Base-by-base conservation (phyloP, 2,329 filamentous ascomycete species). In the Colletotrichum kahawae region DNA sequence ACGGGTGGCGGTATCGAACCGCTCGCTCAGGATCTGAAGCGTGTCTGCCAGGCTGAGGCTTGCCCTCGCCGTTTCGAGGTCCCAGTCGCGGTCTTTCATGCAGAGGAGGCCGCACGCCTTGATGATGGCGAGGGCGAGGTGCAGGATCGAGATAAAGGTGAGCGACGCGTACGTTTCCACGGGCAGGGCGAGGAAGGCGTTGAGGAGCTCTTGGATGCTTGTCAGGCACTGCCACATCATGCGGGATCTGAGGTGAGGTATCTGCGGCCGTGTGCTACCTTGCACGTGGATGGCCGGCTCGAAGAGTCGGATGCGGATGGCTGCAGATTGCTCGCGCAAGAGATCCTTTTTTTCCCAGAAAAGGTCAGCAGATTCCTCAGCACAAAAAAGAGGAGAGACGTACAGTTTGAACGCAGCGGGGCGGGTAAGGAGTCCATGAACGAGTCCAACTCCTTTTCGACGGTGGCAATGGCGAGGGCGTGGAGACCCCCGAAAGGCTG, bases 211-310 rank as follows among this genome's bases (percentile, higher is more conserved):
- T 48, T 48, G 43, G 0, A 0, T 48, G 5, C 43, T 48, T 21
- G n/a, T 48, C 43, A 48, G n/a, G 43, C 43, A 48, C 43, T 48
- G 18, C 43, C 43, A 43, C 38, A 48, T 48, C 16, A 18, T 36
- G 1, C 34, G 1, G 1, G 36, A 43, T 2, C 36, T 18, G 16
- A 43, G 36, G 1, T 38, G 36, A 2, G 36, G 36, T 1, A 2
- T 38, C 1, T 38, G 36, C 16, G 36, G 36, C 18, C 1, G 36
- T 1, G 36, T 38, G 0, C 1, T 2, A 0, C 36, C 36, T 2
- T 38, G 1, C 0, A 2, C 36, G 18, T 48, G 43, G 43, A 48
- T 48, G 43, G 43, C 43, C 0, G 43, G 43, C 43, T 48, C 18
- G 43, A 21, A 48, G 0, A 48, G 43, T 0, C 18, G 43, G 0